These are phyloP conservation scores for Spathaspora hagerdaliae DNA, from an alignment of 805 yeast genomes.

Conservation along the genomic window DNA sequence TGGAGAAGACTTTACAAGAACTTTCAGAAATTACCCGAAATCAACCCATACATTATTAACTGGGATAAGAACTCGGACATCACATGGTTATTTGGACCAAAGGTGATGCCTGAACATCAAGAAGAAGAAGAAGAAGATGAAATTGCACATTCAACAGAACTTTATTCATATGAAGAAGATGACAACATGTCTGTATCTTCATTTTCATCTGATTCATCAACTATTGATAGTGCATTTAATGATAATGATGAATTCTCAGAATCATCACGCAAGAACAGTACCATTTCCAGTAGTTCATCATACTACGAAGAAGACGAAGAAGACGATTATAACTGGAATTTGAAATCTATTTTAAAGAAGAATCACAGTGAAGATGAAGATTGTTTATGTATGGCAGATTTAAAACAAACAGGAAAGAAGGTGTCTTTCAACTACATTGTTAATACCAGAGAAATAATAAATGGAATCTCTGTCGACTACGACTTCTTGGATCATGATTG, in stretches of 20 bases:
- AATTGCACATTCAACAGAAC: neutral
- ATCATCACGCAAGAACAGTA: constrained; percentile 5
- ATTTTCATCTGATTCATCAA: constrained; percentile 6
- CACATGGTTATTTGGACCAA: constrained; percentile 55
- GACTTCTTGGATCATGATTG: constrained; percentile 37
- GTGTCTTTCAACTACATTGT: constrained; percentile 42
- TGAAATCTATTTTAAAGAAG: constrained; percentile 7
- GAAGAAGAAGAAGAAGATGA: constrained; percentile 1
- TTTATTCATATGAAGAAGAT: constrained; percentile 5
- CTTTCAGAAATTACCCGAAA: constrained; percentile 20
- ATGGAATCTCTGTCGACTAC: constrained; percentile 41
- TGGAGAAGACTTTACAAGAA: constrained; percentile 40
- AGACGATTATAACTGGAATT: constrained; percentile 4
- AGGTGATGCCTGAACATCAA: constrained; percentile 11
- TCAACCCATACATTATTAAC: constrained; percentile 44
- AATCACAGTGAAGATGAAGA: neutral
- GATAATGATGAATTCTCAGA: constrained; percentile 3
- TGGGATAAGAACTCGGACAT: constrained; percentile 54
- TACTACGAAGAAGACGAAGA: constrained; percentile 5
- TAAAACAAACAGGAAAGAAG: constrained; percentile 12
- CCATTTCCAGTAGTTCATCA: constrained; percentile 3
- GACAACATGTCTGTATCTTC: constrained; percentile 7
- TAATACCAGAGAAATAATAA: constrained; percentile 43
- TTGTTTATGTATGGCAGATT: neutral
- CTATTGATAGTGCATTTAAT: constrained; percentile 1